Base-by-base conservation (phyloP, 441 rosid species). In the Bruguiera hainesii region DNA sequence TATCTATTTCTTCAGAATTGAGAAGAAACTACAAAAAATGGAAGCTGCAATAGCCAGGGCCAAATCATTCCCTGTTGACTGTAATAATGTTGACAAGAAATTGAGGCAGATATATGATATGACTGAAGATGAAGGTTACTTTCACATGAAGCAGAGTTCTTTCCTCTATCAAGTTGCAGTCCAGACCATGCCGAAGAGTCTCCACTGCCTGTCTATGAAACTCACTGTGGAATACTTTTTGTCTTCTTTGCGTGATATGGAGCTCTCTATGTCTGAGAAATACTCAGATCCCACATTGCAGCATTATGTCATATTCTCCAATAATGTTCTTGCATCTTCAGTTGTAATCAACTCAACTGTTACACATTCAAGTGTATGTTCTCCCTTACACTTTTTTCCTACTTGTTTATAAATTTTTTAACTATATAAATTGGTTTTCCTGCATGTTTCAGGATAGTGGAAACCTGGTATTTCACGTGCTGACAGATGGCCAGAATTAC, bases 61-160 rank as follows among this genome's bases (percentile, higher is more conserved):
- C 64, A 86, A 90, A 76, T 74, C 82, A 42, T 79, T 82, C 72
- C 82, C 88, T 25, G 88, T 84, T 6, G 96, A 95, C 59, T 91
- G 98, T 70, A 85, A 84, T 69, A 95, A 91, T 53, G 88, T 95
- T 72, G 93, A 89, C 88, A 95, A 87, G 82, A 95, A 91, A 81
- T 55, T 91, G 81, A 85, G 97, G 71, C 99, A 94, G 81, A 86
- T 94, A 72, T 82, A 83, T 69, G 99, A 94, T 69, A 66, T 88
- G 84, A 88, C 96, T 1, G 93, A 86, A 73, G 98, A 88, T 74
- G 99, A 94, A 84, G 91, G 97, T 61, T 82, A 81, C 79, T 91
- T 91, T 77, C 98, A 95, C 82, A 87, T 82, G 90, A 95, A 84
- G 84, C 98, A 91, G 85, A 91, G 97, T 83, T 97, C 92, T 72